phyloP scores from a whole-genome alignment of 1,139 yeast species.

The Geotrichum candidum region DNA sequence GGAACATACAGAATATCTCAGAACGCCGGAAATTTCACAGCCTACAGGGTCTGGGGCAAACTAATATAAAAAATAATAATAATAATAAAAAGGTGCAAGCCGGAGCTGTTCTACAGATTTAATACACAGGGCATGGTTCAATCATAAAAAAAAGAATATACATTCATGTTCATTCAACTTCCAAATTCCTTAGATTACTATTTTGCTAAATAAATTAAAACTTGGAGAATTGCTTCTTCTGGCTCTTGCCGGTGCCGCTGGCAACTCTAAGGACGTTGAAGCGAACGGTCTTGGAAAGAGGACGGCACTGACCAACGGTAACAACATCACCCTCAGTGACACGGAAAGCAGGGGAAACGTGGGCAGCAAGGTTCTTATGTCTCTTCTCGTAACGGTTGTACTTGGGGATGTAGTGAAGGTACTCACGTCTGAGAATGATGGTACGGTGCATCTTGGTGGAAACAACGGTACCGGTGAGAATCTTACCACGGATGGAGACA shows the following conservation, averaged over 20 bases:
- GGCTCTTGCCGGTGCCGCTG: conserved; percentile 60
- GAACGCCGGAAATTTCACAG: not conserved
- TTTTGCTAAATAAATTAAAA: conserved; percentile 50
- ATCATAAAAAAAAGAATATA: not conserved
- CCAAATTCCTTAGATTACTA: not conserved
- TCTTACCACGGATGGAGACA: conserved; percentile 99
- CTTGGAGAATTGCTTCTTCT: conserved; percentile 86
- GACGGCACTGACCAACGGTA: conserved; percentile 99
- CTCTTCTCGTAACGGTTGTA: conserved; percentile 99
- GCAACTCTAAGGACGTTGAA: conserved; percentile 98
- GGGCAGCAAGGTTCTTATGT: conserved; percentile 99
- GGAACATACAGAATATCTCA: not conserved
- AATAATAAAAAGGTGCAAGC: not conserved
- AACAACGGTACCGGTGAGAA: conserved; percentile 91
- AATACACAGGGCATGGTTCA: not conserved
- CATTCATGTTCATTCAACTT: not conserved
- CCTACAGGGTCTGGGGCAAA: not conserved
- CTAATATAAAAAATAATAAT: not conserved
- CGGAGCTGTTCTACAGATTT: not conserved
- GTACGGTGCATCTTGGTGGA: conserved; percentile 99
- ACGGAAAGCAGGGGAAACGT: conserved; percentile 99
- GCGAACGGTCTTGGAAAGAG: conserved; percentile 99
- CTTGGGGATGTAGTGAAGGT: conserved; percentile 99
- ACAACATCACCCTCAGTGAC: conserved; percentile 98
- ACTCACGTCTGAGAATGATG: conserved; percentile 98